phyloP scores from a whole-genome alignment of 768 basidiomycete genomes.

The Boletellus ananas region DNA sequence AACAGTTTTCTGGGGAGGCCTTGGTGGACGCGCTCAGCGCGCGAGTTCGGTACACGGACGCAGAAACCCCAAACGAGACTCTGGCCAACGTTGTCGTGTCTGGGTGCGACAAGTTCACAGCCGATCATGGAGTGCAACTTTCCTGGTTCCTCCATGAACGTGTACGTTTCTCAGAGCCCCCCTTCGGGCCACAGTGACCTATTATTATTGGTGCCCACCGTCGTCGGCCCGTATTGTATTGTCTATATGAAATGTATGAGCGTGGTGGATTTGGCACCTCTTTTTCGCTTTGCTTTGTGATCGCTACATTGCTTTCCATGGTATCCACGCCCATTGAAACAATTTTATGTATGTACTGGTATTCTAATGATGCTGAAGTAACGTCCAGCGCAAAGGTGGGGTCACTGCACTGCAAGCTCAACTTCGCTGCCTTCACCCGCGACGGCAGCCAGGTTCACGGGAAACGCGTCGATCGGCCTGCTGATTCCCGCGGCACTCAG shows the following conservation, averaged over 20 bases:
- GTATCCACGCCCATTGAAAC: neutral
- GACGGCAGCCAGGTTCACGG: slow-evolving; percentile 1
- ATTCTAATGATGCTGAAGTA: too few species aligned
- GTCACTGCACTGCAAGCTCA: too few species aligned
- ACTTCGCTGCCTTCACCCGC: neutral
- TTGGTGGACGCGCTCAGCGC: slow-evolving; percentile 49
- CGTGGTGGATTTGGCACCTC: neutral
- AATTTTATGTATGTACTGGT: neutral
- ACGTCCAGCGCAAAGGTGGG: too few species aligned
- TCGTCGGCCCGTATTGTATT: neutral
- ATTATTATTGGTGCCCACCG: slow-evolving; percentile 7
- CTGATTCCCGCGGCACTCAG: slow-evolving; percentile 28
- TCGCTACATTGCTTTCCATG: neutral
- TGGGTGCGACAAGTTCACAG: slow-evolving; percentile 21
- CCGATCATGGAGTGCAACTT: slow-evolving; percentile 20
- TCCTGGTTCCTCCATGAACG: slow-evolving; percentile 25
- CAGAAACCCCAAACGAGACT: slow-evolving; percentile 26
- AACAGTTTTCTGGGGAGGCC: slow-evolving; percentile 55
- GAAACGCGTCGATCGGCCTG: slow-evolving; percentile 30
- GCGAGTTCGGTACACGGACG: slow-evolving; percentile 43
- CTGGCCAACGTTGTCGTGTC: slow-evolving; percentile 24
- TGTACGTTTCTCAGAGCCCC: slow-evolving; percentile 15
- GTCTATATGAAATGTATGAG: neutral
- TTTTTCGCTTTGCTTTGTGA: neutral
- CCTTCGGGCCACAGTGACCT: neutral